A percentile compares a stretch with the other conserved stretches of the same genome.
Conservation (phyloP, 192 early-diverging fungal genomes). For the Cladochytrium replicatum region DNA sequence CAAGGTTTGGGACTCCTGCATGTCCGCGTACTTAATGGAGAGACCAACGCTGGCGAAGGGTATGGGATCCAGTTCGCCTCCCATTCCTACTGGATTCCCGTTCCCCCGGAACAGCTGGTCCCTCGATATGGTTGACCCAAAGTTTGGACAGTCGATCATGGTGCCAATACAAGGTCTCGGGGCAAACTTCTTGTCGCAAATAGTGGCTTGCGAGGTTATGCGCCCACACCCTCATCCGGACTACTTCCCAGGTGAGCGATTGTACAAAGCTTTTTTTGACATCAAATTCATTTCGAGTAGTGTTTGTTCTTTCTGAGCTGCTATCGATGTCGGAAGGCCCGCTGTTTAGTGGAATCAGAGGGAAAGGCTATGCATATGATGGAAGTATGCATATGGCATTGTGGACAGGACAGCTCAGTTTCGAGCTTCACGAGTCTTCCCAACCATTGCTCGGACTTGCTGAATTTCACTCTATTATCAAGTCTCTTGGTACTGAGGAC, state of each 20-base stretch:
- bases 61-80: too few species aligned
- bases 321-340: slow-evolving; percentile 66
- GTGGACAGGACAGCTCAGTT: slow-evolving; percentile 47
- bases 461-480: slow-evolving; percentile 35
- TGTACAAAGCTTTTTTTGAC: not conserved
- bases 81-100: slow-evolving; percentile 26
- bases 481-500: slow-evolving; percentile 23
- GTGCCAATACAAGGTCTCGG: slow-evolving; percentile 37
- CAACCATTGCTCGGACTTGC: slow-evolving; percentile 32
- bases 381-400: slow-evolving; percentile 39
- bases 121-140: slow-evolving; percentile 7
- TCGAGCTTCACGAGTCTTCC: slow-evolving; percentile 34
- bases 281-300: slow-evolving; percentile 30
- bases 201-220: slow-evolving; percentile 44
- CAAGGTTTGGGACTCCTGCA: slow-evolving; percentile 20
- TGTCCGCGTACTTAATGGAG: not conserved
- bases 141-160: slow-evolving; percentile 27
- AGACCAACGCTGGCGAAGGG: not conserved
- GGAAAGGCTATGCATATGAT: slow-evolving; percentile 64
- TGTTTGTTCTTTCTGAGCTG: slow-evolving; percentile 54
- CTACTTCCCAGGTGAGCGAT: slow-evolving; percentile 29
- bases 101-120: slow-evolving; percentile 30
- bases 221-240: slow-evolving; percentile 28
- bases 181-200: slow-evolving; percentile 33
- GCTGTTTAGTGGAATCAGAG: slow-evolving; percentile 64